These are phyloP conservation scores for Termitomyces eurrhizus DNA, from an alignment of 768 basidiomycete genomes.

Conservation along the genomic window DNA sequence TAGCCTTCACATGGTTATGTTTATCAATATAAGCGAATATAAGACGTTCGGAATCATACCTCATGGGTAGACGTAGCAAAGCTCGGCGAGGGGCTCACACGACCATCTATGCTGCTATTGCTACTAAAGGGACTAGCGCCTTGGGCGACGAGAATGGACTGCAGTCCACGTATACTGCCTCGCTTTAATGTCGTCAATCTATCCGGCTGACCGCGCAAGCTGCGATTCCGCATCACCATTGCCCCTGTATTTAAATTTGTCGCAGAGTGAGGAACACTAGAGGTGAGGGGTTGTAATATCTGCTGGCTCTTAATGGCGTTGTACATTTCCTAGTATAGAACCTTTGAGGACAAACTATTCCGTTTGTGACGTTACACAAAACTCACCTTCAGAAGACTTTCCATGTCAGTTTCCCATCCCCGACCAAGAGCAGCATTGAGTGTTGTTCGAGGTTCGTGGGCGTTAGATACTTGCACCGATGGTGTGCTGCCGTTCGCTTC, in stretches of 20 bases:
- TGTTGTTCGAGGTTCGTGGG: conserved; percentile 28
- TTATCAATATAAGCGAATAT: conserved; percentile 1
- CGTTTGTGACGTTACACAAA: not conserved
- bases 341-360: conserved; percentile 1
- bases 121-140: conserved; percentile 82
- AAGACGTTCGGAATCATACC: conserved; percentile 30
- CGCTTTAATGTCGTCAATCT: conserved; percentile 79
- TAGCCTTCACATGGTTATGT: conserved; percentile 30
- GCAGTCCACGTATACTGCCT: conserved; percentile 86
- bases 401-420: conserved; percentile 85
- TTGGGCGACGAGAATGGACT: conserved; percentile 69
- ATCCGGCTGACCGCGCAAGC: conserved; percentile 67
- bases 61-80: conserved; percentile 89
- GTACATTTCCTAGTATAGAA: conserved; percentile 78
- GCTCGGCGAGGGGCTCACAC: conserved; percentile 93
- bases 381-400: conserved; percentile 75
- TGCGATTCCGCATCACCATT: conserved; percentile 59
- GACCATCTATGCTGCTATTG: conserved; percentile 79
- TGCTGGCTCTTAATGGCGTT: conserved; percentile 86
- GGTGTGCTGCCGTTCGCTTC: conserved; percentile 60
- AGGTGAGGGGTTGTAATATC: conserved; percentile 76
- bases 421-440: conserved; percentile 49
- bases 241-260: conserved; percentile 44
- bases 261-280: conserved; percentile 42
- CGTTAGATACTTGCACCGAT: conserved; percentile 53